A percentile compares a stretch with the other conserved stretches of the same genome.
Conservation (phyloP, 2,329 filamentous ascomycete species). For the Pseudodiploospora longispora region DNA sequence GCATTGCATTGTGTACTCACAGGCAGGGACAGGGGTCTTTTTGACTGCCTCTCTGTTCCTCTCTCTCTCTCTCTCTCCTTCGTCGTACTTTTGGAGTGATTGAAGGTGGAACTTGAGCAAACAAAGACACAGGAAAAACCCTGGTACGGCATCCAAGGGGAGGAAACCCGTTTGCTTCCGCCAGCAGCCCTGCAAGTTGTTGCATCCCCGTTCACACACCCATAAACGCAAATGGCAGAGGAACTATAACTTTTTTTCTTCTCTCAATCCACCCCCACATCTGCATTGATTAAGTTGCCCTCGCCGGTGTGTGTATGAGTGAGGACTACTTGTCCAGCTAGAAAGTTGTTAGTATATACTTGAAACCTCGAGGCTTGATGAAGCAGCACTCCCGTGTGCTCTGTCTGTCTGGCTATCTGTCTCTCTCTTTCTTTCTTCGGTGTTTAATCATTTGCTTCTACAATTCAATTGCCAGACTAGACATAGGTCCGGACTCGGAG, state of each 20-base stretch:
- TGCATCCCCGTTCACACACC: background rate
- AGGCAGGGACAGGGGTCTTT: conserved; percentile 1
- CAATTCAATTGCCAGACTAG: no score
- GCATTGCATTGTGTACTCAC: background rate
- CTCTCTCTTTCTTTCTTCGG: background rate
- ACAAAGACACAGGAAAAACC: background rate
- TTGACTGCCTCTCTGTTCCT: background rate
- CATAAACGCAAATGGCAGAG: background rate
- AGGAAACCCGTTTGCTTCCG: background rate
- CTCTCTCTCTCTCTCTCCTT: background rate
- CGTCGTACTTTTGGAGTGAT: background rate
- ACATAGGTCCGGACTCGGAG: no score
- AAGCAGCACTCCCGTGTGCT: no score
- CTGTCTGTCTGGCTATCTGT: no score
- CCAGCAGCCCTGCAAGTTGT: background rate
- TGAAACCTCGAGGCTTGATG: no score
- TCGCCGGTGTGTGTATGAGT: no score
- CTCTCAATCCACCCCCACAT: no score
- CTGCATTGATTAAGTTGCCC: no score
- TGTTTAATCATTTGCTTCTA: no score
- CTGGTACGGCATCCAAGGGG: no score
- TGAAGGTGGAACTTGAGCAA: background rate
- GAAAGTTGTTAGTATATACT: no score
- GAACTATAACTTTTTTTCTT: background rate
- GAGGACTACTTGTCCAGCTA: no score